Evolutionary conservation across 768 basidiomycete species (phyloP).

Genomic region (Trametopsis cervina): DNA sequence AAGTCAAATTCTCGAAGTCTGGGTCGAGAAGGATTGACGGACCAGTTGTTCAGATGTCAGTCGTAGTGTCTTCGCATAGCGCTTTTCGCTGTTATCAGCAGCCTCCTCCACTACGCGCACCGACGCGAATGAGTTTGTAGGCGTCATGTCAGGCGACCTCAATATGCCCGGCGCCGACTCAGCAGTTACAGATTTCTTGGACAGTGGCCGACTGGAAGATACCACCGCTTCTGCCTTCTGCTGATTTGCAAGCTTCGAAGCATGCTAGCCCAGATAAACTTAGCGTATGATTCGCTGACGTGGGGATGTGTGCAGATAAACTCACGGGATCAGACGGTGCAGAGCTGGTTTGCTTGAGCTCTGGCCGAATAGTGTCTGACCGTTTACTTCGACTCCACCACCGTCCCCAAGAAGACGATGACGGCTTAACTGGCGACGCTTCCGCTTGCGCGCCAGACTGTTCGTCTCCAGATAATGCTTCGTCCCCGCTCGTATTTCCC

Average conservation of each 20-base stretch:
- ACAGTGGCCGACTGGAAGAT: neutral
- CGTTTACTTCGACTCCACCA: slow-evolving; percentile 70
- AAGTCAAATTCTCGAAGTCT: neutral
- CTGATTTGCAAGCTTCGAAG: neutral
- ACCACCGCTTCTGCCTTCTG: neutral
- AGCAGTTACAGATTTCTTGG: neutral
- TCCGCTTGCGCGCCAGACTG: neutral
- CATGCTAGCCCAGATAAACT: neutral
- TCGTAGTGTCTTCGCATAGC: slow-evolving; percentile 87
- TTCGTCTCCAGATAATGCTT: slow-evolving; percentile 22
- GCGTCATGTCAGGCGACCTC: neutral
- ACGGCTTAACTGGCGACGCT: slow-evolving; percentile 23
- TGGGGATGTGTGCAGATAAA: too few relatives aligned
- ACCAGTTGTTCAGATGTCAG: slow-evolving; percentile 94
- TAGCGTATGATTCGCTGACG: neutral
- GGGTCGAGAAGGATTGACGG: slow-evolving; percentile 20
- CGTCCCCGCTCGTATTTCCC: slow-evolving; percentile 1
- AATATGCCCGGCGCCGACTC: neutral
- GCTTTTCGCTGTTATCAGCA: slow-evolving; percentile 28
- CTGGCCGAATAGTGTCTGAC: slow-evolving; percentile 12
- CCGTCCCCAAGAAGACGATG: slow-evolving; percentile 67
- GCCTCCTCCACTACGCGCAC: neutral
- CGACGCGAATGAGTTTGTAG: neutral
- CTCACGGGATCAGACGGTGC: slow-evolving; percentile 10
- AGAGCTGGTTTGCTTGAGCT: slow-evolving; percentile 13